Conservation (phyloP, 768 basidiomycete species). For the Termitomyces bulborhizus region DNA sequence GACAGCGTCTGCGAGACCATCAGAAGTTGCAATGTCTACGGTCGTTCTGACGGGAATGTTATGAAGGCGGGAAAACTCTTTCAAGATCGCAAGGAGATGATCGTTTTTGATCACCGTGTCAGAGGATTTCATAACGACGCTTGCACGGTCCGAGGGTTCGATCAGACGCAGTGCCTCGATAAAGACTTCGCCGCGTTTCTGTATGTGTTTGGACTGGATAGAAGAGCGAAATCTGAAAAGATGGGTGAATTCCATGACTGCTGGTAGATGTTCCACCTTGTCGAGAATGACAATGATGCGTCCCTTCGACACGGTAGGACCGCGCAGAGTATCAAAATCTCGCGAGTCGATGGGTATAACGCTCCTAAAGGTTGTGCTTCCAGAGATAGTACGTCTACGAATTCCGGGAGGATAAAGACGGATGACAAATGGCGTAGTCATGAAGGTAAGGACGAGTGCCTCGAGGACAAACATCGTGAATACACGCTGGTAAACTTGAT, state of each 20-base stretch:
- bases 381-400: slow-evolving; percentile 39
- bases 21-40: slow-evolving; percentile 72
- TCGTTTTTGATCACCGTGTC: slow-evolving; percentile 56
- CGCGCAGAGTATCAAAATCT: slow-evolving; percentile 11
- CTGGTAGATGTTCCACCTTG: slow-evolving; percentile 81
- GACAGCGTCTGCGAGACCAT: slow-evolving; percentile 66
- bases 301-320: slow-evolving; percentile 6
- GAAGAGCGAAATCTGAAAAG: slow-evolving; percentile 48
- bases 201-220: neutral
- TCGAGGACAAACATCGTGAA: slow-evolving; percentile 96
- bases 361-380: slow-evolving; percentile 38
- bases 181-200: slow-evolving; percentile 24
- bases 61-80: slow-evolving; percentile 70
- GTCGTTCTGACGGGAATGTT: slow-evolving; percentile 57
- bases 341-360: slow-evolving; percentile 14
- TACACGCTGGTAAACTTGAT: slow-evolving; percentile 38
- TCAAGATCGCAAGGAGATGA: slow-evolving; percentile 65
- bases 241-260: slow-evolving; percentile 85
- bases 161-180: slow-evolving; percentile 80
- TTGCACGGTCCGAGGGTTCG: slow-evolving; percentile 80
- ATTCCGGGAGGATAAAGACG: slow-evolving; percentile 58
- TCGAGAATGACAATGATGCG: slow-evolving; percentile 85
- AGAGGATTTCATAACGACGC: slow-evolving; percentile 81
- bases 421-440: slow-evolving; percentile 75
- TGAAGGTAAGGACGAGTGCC: slow-evolving; percentile 74